These are phyloP conservation scores for Neopestalotiopsis sp. DNA, from an alignment of 2,329 filamentous ascomycete genomes.

Conservation along the genomic window DNA sequence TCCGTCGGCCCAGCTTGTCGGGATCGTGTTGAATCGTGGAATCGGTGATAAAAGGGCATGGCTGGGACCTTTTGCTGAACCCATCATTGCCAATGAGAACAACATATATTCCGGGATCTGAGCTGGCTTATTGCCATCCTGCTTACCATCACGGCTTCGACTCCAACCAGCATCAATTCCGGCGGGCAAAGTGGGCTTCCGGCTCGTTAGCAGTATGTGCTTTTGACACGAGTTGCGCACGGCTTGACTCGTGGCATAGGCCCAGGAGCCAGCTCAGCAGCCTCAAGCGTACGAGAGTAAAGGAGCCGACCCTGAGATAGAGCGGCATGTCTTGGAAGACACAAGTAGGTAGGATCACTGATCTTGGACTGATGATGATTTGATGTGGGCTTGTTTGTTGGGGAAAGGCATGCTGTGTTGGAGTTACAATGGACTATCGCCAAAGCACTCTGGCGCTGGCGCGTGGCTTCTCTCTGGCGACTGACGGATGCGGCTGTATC, in stretches of 20 bases:
- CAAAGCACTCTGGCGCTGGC: not conserved
- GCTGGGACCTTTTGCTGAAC: not conserved
- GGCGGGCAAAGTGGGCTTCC: not conserved
- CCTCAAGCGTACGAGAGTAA: not conserved
- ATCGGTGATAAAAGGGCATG: not conserved
- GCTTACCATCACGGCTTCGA: not conserved
- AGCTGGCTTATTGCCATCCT: not conserved
- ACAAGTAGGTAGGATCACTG: not conserved
- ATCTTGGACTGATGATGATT: not conserved
- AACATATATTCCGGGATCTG: not conserved
- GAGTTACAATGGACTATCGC: not conserved
- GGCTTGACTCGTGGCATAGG: not conserved
- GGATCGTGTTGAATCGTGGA: not conserved
- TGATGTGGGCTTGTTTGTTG: not conserved
- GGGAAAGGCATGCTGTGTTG: not conserved
- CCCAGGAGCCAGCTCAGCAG: not conserved
- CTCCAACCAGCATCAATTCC: not conserved
- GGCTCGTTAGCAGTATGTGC: not conserved
- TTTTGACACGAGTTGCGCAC: not conserved
- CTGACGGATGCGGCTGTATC: conserved; percentile 4
- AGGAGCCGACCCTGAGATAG: not conserved
- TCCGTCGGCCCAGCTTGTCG: not conserved
- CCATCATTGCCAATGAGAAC: not conserved
- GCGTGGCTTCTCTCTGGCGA: not conserved
- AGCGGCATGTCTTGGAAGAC: not conserved